Percentiles rank a stretch among this genome's conserved stretches.
These are phyloP conservation scores for Scleroderma bovista DNA, from an alignment of 768 basidiomycete species.

Conservation along the genomic window DNA sequence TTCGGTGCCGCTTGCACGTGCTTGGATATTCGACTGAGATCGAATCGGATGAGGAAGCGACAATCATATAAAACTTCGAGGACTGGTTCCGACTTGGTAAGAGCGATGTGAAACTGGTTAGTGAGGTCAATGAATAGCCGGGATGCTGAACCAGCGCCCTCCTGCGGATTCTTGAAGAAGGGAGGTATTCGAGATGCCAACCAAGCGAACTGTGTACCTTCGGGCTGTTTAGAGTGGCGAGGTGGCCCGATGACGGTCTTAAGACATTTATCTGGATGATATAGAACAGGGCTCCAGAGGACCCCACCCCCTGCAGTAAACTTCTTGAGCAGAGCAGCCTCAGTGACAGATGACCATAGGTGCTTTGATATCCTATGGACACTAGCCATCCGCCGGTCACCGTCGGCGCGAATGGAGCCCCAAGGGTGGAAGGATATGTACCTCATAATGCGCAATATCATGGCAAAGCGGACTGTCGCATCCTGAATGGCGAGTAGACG, in stretches of 20 bases:
- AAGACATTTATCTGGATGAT: conserved; percentile 20
- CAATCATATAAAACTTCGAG: conserved; percentile 55
- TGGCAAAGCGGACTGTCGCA: conserved; percentile 31
- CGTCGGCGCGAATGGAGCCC: conserved; percentile 65
- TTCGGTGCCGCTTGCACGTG: conserved; percentile 28
- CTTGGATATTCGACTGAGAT: conserved; percentile 38
- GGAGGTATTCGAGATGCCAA: conserved; percentile 56
- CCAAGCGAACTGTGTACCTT: conserved; percentile 44
- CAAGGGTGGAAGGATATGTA: conserved; percentile 71
- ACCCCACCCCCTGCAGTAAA: conserved; percentile 62
- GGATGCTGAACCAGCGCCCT: conserved; percentile 16
- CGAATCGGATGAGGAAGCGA: conserved; percentile 53
- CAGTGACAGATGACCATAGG: conserved; percentile 40
- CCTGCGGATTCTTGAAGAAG: conserved; percentile 27
- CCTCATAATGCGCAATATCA: conserved; percentile 56
- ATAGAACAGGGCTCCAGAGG: conserved; percentile 52
- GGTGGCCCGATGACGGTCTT: conserved; percentile 14
- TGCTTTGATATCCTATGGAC: conserved; percentile 42
- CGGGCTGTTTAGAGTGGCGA: conserved; percentile 6
- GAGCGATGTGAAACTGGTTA: conserved; percentile 10
- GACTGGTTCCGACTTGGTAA: conserved; percentile 11
- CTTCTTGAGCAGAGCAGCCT: conserved; percentile 14
- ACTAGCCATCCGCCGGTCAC: conserved; percentile 42
- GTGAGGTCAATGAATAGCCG: conserved; percentile 42
- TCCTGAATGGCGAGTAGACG: conserved; percentile 31